Percentiles rank a stretch among this genome's conserved stretches.
Conservation (phyloP, 768 basidiomycete genomes). For the Tulasnella sp. region DNA sequence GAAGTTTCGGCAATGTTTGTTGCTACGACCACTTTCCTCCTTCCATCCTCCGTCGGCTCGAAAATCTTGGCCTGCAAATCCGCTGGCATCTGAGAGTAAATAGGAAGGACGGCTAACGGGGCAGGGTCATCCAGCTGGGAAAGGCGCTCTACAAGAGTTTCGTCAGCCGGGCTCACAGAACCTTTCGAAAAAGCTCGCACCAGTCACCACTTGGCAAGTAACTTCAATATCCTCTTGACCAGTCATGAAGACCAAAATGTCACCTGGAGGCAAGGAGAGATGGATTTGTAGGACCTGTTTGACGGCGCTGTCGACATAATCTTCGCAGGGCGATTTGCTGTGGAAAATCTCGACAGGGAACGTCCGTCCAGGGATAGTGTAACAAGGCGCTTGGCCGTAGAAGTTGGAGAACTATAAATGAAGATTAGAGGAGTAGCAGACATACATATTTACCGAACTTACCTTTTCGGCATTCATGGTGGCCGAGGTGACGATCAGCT, state of each 20-base stretch:
- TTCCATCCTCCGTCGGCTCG: constrained; percentile 83
- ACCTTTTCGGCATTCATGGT: constrained; percentile 99
- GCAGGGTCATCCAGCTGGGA: constrained; percentile 85
- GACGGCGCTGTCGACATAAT: constrained; percentile 96
- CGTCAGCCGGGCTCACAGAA: background rate
- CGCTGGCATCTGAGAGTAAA: constrained; percentile 99
- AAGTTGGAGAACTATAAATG: constrained; percentile 75
- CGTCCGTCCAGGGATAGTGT: constrained; percentile 88
- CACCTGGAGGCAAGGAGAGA: constrained; percentile 81
- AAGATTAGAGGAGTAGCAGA: background rate
- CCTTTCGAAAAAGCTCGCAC: constrained; percentile 32
- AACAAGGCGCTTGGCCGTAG: constrained; percentile 90
- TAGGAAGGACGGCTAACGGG: constrained; percentile 83
- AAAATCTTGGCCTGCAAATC: constrained; percentile 98
- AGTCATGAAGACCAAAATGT: constrained; percentile 98
- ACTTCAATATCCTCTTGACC: constrained; percentile 99
- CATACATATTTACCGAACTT: constrained; percentile 4
- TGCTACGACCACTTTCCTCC: constrained; percentile 94
- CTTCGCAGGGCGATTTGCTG: constrained; percentile 95
- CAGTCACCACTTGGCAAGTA: constrained; percentile 87
- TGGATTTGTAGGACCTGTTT: constrained; percentile 98
- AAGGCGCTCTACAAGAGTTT: constrained; percentile 56
- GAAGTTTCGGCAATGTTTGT: constrained; percentile 99
- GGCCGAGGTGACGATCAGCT: constrained; percentile 94
- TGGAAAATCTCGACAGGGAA: constrained; percentile 98